Evolutionary conservation across 2,329 filamentous ascomycete species (phyloP), one percentile per base, ranked within the genome.

Genomic region (Pleoardoris graminearum): DNA sequence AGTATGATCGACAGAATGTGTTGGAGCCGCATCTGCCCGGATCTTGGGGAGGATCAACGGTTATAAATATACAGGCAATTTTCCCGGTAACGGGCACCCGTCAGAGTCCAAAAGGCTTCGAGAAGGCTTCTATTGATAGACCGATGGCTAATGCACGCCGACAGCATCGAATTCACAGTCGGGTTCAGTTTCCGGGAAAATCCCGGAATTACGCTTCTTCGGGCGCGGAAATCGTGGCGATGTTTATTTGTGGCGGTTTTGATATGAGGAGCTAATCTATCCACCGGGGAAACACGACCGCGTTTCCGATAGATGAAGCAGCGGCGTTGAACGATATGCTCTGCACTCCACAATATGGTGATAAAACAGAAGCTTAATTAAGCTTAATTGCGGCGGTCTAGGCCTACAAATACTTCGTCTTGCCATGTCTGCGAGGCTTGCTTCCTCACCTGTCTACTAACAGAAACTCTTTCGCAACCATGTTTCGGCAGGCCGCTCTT

Each of bases 401-500:
- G 32, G 33, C 44, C 33, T 49, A 41, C 21, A 49, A 41, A 49
- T 49, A 49, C 36, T 17, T 16, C 23, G 51, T 33, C 30, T 53
- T 47, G 37, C 54, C 56, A 36, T 51, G 49, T 57, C 50, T 57
- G 30, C 37, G 37, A 57, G 53, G 10, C 45, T 43, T 47, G 22
- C 19, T 50, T 46, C 59, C 32, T 39, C 45, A 51, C 37, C 49
- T n/a, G 10, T 12, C 12, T 6, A 35, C 16, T 11, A 3, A 17
- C 29, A 17, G 19, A 21, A 27, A 3, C n/a, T 7, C 8, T 4
- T 36, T 10, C 17, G 22, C 54, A 55, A 71, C 30, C 25, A 81
- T 82, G 79, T 65, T 82, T 56, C 57, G 67, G 54, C 67, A 76
- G 70, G 65, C 70, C 23, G 72, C 75, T 59, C 69, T 80, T 60